Evolutionary conservation across 129 eudicot genomes (phyloP), one percentile per base, ranked within the genome.

Genomic region (Flaveria linearis): DNA sequence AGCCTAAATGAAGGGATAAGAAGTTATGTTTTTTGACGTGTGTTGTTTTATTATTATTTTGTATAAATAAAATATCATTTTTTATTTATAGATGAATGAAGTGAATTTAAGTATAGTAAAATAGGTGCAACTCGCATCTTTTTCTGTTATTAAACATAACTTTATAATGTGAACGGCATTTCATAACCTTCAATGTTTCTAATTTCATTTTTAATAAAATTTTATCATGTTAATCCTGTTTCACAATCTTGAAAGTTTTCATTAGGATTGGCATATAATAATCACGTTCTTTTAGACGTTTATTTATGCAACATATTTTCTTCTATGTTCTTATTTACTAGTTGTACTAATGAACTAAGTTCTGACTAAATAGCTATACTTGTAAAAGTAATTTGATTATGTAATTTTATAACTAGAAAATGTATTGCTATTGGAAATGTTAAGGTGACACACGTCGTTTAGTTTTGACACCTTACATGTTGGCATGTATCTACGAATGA

Each of bases 1-100:
- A 84, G 85, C 88, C 88, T 84, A 81, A 77, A 76, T 77, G 65
- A 68, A 72, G 88, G 86, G 74, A 77, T 73, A 72, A 42, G 23
- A 73, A 30, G 45, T 56, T 55, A 16, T 80, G 76, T 46, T 14
- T 60, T 67, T 56, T n/a, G n/a, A n/a, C n/a, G n/a, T n/a, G n/a
- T n/a, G n/a, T n/a, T n/a, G n/a, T n/a, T n/a, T n/a, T n/a, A n/a
- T n/a, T n/a, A n/a, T n/a, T 25, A 28, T 62, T 23, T 23, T 23
- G 11, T 23, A 58, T 22, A 23, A 23, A 56, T 20, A 18, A 56
- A 6, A 17, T 17, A 17, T 5, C 22, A 17, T 17, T 56, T n/a
- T n/a, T 18, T 18, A 56, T 20, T 56, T 56, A 8, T 20, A 56
- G 53, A 56, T 20, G 3, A 53, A 53, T 53, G 9, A 7, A 52